Base-by-base conservation (phyloP, 1,284 basidiomycete genomes). In the Fomitopsis betulina region DNA sequence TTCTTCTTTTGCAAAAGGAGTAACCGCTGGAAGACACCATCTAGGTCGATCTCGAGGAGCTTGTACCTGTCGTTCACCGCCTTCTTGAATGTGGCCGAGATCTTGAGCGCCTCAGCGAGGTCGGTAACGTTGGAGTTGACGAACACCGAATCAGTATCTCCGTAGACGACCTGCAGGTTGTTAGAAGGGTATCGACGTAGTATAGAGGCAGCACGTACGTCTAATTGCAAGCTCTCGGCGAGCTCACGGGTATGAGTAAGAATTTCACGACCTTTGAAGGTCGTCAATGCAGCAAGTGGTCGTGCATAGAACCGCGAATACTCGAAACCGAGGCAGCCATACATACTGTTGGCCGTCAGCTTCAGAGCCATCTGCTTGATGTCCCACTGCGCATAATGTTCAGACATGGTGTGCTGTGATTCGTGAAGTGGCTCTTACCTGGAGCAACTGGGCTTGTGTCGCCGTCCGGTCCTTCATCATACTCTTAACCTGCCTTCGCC, bases 261-360 rank as follows among this genome's bases (percentile, higher is more conserved):
- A 68, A 98, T 98, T 75, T 99, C 96, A 74, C 97, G 89, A 67
- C 97, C 97, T 74, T 98, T 99, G 83, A 88, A 96, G 0, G 97
- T 99, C 25, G 96, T 98, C 56, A 99, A 82, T 45, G 96, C 94
- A 7, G 97, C 97, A 15, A 99, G 84, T 0, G 96, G 94, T 38
- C 93, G 85, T n/a, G 96, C 97, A 65, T 96, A 98, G 79, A 99
- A 99, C 51, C 97, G 82, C 19, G 96, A 98, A 63, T 96, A 93
- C 70, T 96, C 94, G 72, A 98, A 99, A 56, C 97, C 97, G 32
- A 99, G 87, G 81, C 97, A 99, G 23, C 97, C 97, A 73, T 99
- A 99, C 96, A 99, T 99, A 79, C 93, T 96, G 79, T 99, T 99
- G 60, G 97, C 97, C 1, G 96, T 99, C 54, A 99, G 87, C 77